Conservation (phyloP, 441 rosid genomes). For the Kokia cookei region DNA sequence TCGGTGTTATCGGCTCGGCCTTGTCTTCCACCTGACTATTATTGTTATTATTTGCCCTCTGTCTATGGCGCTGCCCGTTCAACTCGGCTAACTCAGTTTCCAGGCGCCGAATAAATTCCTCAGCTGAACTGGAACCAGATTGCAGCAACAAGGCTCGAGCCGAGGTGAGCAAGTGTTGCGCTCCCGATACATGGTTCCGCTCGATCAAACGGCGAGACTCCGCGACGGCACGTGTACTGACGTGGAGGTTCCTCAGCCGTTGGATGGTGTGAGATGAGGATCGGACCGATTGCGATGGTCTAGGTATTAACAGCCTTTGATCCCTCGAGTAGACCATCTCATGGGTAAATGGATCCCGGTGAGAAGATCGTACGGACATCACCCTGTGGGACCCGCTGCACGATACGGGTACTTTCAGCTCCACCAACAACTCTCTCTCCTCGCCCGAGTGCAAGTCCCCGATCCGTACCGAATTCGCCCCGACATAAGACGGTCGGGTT, state of each 20-base stretch:
- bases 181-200: conserved; percentile 45
- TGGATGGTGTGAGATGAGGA: conserved; percentile 36
- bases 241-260: conserved; percentile 70
- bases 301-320: conserved; percentile 39
- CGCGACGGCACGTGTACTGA: conserved; percentile 59
- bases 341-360: conserved; percentile 47
- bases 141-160: conserved; percentile 66
- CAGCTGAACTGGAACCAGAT: conserved; percentile 27
- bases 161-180: conserved; percentile 57
- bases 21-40: conserved; percentile 29
- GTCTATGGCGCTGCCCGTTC: conserved; percentile 31
- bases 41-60: not conserved
- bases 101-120: conserved; percentile 44
- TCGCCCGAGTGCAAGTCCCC: conserved; percentile 75
- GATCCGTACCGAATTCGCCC: conserved; percentile 40
- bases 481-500: conserved; percentile 40
- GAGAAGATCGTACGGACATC: conserved; percentile 57
- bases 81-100: conserved; percentile 70
- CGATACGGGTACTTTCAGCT: conserved; percentile 46
- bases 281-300: conserved; percentile 42
- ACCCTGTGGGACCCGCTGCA: conserved; percentile 31
- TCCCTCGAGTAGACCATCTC: conserved; percentile 40
- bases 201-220: conserved; percentile 71
- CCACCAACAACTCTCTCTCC: conserved; percentile 66
- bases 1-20: conserved; percentile 74